phyloP scores from a whole-genome alignment of 805 yeast genomes.

The Myxozyma neglecta region DNA sequence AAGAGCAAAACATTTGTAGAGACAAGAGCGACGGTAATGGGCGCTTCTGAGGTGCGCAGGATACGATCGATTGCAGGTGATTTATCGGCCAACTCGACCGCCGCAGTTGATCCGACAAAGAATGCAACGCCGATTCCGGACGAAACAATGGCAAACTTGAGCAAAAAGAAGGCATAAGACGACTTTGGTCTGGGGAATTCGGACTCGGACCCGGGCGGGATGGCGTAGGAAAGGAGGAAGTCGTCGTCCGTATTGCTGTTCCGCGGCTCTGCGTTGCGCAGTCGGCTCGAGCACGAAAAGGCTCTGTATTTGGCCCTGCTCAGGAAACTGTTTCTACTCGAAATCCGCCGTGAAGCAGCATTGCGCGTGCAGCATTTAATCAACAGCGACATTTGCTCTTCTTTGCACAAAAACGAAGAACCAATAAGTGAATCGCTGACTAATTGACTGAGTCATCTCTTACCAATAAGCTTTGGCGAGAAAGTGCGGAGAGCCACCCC shows the following conservation, averaged over 20 bases:
- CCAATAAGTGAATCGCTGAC: no score
- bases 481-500: no score
- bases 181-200: neutral
- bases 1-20: slow-evolving; percentile 13
- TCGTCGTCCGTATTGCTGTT: neutral
- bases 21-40: slow-evolving; percentile 20
- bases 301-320: no score
- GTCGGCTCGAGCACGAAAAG: neutral
- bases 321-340: no score
- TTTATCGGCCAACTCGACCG: neutral
- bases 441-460: no score
- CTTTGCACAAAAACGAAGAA: no score
- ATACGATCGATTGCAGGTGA: neutral
- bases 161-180: slow-evolving; percentile 7
- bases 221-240: neutral
- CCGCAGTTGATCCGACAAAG: neutral
- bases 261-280: neutral
- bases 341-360: no score
- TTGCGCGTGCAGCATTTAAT: no score
- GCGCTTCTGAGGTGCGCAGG: slow-evolving; percentile 10
- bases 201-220: neutral
- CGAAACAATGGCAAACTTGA: slow-evolving; percentile 13
- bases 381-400: no score
- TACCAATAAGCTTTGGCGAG: no score
- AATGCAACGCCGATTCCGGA: slow-evolving; percentile 6